These are phyloP conservation scores for Gnetum montanum DNA, from an alignment of 75 land plant species.

Conservation along the genomic window DNA sequence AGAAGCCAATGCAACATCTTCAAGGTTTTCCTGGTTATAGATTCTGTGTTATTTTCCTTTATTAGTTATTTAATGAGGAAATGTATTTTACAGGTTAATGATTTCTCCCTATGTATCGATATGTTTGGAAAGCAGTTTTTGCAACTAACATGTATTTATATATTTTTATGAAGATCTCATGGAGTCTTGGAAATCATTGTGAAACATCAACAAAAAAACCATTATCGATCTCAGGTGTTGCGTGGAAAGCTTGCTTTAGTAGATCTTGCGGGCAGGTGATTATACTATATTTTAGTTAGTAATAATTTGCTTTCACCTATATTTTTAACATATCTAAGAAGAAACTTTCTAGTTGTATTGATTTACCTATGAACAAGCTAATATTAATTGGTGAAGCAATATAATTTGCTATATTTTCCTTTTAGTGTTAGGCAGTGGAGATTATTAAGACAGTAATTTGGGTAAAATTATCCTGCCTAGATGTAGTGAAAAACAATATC, in stretches of 20 bases:
- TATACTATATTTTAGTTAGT: background rate
- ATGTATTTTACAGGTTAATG: background rate
- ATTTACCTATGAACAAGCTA: background rate
- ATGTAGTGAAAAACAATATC: too few relatives aligned
- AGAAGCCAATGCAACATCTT: conserved; percentile 89
- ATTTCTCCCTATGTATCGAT: background rate
- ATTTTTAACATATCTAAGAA: conserved; percentile 1
- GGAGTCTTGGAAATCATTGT: conserved; percentile 91
- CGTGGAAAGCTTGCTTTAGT: conserved; percentile 91
- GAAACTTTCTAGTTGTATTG: background rate
- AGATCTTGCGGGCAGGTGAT: conserved; percentile 95
- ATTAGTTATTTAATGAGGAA: too few relatives aligned
- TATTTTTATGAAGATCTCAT: too few relatives aligned
- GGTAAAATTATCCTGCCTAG: too few relatives aligned
- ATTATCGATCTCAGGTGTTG: conserved; percentile 56
- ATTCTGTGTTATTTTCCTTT: background rate
- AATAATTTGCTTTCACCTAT: background rate
- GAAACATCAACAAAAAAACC: conserved; percentile 62
- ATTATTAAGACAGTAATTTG: too few relatives aligned
- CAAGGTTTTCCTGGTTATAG: too few relatives aligned
- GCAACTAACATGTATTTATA: too few relatives aligned
- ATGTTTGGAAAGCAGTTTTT: too few relatives aligned
- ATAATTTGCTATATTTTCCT: too few relatives aligned
- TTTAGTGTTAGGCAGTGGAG: too few relatives aligned
- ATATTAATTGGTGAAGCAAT: background rate